Evolutionary conservation across 257 asterid species (phyloP).

Genomic region (Fraxinus cuspidata): DNA sequence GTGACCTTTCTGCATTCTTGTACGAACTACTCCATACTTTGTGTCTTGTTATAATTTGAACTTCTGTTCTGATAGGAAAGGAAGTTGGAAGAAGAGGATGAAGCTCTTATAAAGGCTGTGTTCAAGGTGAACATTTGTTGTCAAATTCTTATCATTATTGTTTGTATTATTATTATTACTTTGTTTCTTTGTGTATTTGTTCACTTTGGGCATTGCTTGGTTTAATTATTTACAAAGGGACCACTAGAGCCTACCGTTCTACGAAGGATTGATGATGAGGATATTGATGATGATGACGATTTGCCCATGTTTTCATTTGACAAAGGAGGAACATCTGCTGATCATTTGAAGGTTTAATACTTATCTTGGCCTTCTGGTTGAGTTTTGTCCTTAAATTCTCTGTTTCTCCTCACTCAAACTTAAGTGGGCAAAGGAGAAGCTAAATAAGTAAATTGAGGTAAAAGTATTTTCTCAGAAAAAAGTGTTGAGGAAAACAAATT

Average conservation of each 20-base stretch:
- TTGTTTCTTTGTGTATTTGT: neutral
- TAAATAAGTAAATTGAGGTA: neutral
- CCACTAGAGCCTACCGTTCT: constrained; percentile 38
- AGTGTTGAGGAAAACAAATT: neutral
- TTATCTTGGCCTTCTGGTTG: neutral
- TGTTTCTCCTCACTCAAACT: neutral
- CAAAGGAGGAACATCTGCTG: constrained; percentile 35
- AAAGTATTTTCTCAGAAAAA: neutral
- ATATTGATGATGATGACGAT: constrained; percentile 43
- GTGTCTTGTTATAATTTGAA: neutral
- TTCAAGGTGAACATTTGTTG: constrained; percentile 44
- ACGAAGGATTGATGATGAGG: constrained; percentile 66
- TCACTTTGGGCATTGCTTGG: constrained; percentile 13
- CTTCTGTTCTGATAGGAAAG: constrained; percentile 45
- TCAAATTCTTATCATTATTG: neutral
- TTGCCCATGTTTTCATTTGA: constrained; percentile 24
- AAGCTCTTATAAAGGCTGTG: constrained; percentile 64
- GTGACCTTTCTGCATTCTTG: neutral
- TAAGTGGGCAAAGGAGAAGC: neutral
- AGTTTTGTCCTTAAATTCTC: neutral
- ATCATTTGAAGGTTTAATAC: constrained; percentile 47
- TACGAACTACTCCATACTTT: neutral
- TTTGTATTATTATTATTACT: neutral
- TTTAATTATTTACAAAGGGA: constrained; percentile 42
- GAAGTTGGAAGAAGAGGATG: constrained; percentile 69